These are phyloP conservation scores for Crithidia sp. DNA, from an alignment of 208 protist genomes.

Conservation along the genomic window DNA sequence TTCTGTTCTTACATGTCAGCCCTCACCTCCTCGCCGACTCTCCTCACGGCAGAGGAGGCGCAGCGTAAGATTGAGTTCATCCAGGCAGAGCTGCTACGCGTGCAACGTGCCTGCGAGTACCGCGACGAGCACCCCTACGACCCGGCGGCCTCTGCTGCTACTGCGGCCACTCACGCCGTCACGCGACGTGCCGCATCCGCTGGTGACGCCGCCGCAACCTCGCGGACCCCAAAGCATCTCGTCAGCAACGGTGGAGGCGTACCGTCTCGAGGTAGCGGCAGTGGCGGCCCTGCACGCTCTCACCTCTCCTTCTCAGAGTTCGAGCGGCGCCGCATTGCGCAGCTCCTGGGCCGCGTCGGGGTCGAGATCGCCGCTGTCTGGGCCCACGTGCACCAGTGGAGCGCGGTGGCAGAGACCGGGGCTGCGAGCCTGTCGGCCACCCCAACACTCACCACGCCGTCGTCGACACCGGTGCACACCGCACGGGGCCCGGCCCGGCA, in stretches of 20 bases:
- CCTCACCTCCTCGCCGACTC: neutral
- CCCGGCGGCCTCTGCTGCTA: neutral
- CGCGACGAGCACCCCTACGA: slow-evolving; percentile 42
- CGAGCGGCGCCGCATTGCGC: slow-evolving; percentile 55
- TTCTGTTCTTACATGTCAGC: neutral
- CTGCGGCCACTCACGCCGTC: too few species aligned
- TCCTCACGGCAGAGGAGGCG: slow-evolving; percentile 22
- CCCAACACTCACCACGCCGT: slow-evolving; percentile 1
- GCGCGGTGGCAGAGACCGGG: neutral
- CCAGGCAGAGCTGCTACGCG: slow-evolving; percentile 39
- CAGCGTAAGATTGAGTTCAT: slow-evolving; percentile 39
- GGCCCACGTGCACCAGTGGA: slow-evolving; percentile 27
- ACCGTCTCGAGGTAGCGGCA: neutral
- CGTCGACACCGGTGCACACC: neutral
- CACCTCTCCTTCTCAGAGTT: slow-evolving; percentile 48
- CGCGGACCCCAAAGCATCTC: too few species aligned
- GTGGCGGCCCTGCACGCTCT: slow-evolving; percentile 7
- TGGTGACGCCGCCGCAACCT: neutral
- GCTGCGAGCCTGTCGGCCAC: neutral
- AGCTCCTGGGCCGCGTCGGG: slow-evolving; percentile 61
- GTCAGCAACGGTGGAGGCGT: too few species aligned
- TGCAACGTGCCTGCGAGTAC: slow-evolving; percentile 49
- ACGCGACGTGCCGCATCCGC: too few species aligned
- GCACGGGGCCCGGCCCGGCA: slow-evolving; percentile 6
- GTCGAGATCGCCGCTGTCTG: slow-evolving; percentile 49